Evolutionary conservation across 2,329 filamentous ascomycete species (phyloP).

Genomic region (Neopestalotiopsis sp.): DNA sequence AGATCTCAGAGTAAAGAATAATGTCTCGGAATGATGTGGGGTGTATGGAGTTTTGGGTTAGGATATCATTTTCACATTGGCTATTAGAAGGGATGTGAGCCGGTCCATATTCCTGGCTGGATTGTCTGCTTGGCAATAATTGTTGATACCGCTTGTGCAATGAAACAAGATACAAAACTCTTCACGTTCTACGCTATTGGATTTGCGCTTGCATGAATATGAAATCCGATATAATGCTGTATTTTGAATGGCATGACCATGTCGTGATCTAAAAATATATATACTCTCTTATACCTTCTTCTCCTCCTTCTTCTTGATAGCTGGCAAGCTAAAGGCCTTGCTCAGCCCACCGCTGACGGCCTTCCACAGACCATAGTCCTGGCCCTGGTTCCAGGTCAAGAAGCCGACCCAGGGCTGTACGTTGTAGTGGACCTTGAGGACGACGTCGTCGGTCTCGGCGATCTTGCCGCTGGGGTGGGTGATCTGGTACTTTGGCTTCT

Average conservation of each 20-base stretch:
- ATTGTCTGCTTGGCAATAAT: neutral
- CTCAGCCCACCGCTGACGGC: constrained; percentile 69
- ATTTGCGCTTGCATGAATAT: too few species aligned
- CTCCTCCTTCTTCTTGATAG: constrained; percentile 64
- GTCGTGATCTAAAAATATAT: neutral
- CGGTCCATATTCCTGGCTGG: neutral
- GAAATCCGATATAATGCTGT: neutral
- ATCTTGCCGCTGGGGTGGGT: constrained; percentile 85
- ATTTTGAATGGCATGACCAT: neutral
- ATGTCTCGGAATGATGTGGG: constrained; percentile 17
- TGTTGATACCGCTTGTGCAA: neutral
- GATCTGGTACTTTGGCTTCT: constrained; percentile 96
- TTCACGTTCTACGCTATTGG: neutral
- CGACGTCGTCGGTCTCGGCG: constrained; percentile 75
- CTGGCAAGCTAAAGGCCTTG: constrained; percentile 68
- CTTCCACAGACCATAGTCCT: constrained; percentile 67
- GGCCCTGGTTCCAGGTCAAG: constrained; percentile 77
- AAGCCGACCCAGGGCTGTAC: constrained; percentile 96
- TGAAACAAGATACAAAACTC: neutral
- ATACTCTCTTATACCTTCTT: constrained; percentile 28
- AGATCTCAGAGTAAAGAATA: neutral
- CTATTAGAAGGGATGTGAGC: neutral
- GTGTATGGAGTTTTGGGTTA: constrained; percentile 19
- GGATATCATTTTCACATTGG: neutral
- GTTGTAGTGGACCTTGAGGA: constrained; percentile 88